Conservation (phyloP, 1,284 basidiomycete genomes). For the Ceratobasidium sp. region DNA sequence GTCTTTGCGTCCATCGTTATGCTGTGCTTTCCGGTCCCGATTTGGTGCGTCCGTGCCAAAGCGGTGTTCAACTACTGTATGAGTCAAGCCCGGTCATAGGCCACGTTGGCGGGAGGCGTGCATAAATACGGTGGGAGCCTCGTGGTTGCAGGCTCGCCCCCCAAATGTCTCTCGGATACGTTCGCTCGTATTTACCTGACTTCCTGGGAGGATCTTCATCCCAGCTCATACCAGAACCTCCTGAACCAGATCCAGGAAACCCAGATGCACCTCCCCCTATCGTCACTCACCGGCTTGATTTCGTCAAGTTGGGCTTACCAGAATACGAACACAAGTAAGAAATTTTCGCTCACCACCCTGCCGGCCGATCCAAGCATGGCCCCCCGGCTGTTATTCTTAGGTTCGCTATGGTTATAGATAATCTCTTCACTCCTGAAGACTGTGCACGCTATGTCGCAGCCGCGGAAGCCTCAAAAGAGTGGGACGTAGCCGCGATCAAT, state of each 20-base stretch:
- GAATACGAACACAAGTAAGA: constrained; percentile 41
- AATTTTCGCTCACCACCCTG: background rate
- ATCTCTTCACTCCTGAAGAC: constrained; percentile 44
- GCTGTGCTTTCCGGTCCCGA: constrained; percentile 4
- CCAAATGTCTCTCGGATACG: constrained; percentile 7
- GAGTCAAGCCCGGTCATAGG: background rate
- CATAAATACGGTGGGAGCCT: constrained; percentile 11
- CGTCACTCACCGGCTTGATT: constrained; percentile 44
- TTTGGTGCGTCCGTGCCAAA: background rate
- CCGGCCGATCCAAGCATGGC: too few relatives aligned
- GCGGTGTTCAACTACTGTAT: background rate
- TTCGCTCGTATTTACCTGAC: constrained; percentile 9
- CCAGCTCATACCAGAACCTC: constrained; percentile 43
- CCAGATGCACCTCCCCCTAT: constrained; percentile 42
- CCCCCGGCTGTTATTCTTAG: background rate
- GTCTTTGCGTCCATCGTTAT: background rate
- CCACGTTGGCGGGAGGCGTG: background rate
- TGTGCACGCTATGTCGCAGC: constrained; percentile 43
- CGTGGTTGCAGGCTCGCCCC: background rate
- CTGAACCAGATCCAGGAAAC: constrained; percentile 21
- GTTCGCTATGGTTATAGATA: constrained; percentile 45
- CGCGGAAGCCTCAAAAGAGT: constrained; percentile 32
- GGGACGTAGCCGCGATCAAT: constrained; percentile 36
- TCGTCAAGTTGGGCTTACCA: constrained; percentile 26
- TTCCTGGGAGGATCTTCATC: background rate